phyloP scores from a whole-genome alignment of 108 stramenopile species.

The Cyclotella cryptica region DNA sequence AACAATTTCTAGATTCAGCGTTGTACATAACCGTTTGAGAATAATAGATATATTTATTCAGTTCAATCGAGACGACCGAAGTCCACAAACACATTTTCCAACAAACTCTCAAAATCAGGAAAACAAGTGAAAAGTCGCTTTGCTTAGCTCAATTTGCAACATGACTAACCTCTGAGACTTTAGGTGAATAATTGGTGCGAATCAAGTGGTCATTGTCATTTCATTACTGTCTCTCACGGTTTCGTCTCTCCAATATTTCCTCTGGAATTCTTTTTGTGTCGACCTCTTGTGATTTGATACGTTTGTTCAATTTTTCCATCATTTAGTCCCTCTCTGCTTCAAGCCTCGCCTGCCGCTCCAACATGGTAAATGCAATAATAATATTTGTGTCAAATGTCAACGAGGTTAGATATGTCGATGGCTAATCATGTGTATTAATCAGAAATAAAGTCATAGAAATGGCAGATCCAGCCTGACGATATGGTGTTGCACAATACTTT shows the following conservation, averaged over 20 bases:
- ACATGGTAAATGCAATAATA: constrained; percentile 28
- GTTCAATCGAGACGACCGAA: too few relatives aligned
- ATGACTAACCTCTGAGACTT: too few relatives aligned
- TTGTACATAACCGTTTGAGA: too few relatives aligned
- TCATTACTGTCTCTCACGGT: constrained; percentile 62
- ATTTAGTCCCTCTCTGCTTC: constrained; percentile 86
- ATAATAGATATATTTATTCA: too few relatives aligned
- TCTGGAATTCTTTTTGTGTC: constrained; percentile 92
- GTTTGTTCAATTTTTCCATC: constrained; percentile 85
- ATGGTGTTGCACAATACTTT: too few relatives aligned
- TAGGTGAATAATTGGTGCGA: neutral
- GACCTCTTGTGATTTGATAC: constrained; percentile 67
- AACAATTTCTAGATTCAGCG: neutral
- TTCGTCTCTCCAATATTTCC: constrained; percentile 82
- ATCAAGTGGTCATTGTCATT: neutral
- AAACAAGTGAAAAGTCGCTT: too few relatives aligned
- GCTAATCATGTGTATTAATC: too few relatives aligned
- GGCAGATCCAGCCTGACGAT: too few relatives aligned
- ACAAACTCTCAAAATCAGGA: too few relatives aligned
- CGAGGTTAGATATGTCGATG: neutral
- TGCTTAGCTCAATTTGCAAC: too few relatives aligned
- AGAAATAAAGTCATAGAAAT: neutral
- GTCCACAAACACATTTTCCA: too few relatives aligned
- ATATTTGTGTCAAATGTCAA: neutral
- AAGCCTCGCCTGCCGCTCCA: constrained; percentile 79